Evolutionary conservation across 1,284 basidiomycete genomes (phyloP), one percentile per base, ranked within the genome.

Genomic region (Cryptococcus maquisensis): DNA sequence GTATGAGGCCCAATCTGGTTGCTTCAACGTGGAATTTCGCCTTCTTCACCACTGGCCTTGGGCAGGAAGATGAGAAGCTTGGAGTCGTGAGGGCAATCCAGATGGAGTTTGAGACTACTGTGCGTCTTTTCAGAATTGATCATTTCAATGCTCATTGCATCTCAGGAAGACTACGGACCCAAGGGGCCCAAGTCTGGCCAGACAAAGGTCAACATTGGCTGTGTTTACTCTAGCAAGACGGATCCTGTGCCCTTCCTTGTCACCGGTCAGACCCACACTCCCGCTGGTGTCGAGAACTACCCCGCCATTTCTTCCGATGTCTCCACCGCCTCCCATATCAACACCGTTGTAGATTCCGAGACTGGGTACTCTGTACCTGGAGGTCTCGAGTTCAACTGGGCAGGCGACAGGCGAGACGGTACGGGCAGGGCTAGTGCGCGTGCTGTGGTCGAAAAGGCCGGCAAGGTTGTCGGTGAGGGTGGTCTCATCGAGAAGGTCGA

Each of bases 401-500:
- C 83, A 15, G 92, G 84, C 81, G 21, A 86, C 83, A 32, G 73
- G 86, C 46, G 57, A 81, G 64, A 67, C 77, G 66, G 63, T 23
- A 58, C 64, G 20, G 71, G 69, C 12, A 81, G 80, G 35, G 79
- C 78, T 1, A 76, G 80, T n/a, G 85, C 84, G 1, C 74, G 72
- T 3, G 69, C 90, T 45, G 78, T 81, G 40, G 85, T 83, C 16
- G 81, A 79, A 37, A 59, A 87, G 23, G 69, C 78, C 21, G 78
- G 82, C 13, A 81, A 84, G 56, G 76, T 87, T n/a, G 62, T 77
- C 59, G 72, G 77, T 59, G 71, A 86, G 52, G 84, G 85, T 44
- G 94, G 94, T 0, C 78, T 98, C 69, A 84, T 98, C 45, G 93
- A 98, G 77, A 98, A 98, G 80, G 91, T 98, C 16, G 94, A 98